A percentile compares a stretch with the other conserved stretches of the same genome.
phyloP scores from a whole-genome alignment of 2,329 filamentous ascomycete species.

The Zasmidium cellare region DNA sequence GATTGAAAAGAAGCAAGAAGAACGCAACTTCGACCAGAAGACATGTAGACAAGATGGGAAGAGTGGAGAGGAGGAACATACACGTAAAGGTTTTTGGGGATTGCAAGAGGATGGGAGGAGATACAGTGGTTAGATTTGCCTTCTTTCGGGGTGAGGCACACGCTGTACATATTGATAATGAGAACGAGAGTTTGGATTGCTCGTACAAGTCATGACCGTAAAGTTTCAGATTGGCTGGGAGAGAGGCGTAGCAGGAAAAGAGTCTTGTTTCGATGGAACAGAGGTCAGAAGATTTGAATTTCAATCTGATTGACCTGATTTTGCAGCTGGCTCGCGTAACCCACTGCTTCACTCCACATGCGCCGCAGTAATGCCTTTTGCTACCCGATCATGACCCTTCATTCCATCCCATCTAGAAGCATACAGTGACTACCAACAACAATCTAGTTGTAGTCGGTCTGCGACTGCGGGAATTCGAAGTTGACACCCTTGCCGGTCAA shows the following conservation, averaged over 20 bases:
- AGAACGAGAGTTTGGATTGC: too few species aligned
- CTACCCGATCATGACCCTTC: not conserved
- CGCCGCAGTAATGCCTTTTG: constrained; percentile 1
- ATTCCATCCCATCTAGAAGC: not conserved
- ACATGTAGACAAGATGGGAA: not conserved
- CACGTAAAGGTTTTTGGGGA: too few species aligned
- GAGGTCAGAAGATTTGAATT: too few species aligned
- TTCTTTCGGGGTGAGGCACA: not conserved
- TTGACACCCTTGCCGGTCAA: constrained; percentile 93
- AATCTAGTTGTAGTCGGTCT: constrained; percentile 70
- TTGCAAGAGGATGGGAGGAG: not conserved
- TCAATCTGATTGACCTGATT: not conserved
- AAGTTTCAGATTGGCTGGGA: too few species aligned
- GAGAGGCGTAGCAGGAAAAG: too few species aligned
- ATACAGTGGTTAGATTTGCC: not conserved
- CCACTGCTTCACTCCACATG: constrained; percentile 1
- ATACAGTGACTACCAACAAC: not conserved
- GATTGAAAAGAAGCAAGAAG: not conserved
- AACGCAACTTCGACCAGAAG: not conserved
- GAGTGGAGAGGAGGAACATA: not conserved
- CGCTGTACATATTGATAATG: too few species aligned
- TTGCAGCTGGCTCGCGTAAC: not conserved
- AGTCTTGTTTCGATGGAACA: too few species aligned
- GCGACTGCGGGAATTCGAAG: constrained; percentile 96
- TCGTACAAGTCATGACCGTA: too few species aligned